Conservation (phyloP, 192 early-diverging fungal species). For the Neocallimastix lanati region DNA sequence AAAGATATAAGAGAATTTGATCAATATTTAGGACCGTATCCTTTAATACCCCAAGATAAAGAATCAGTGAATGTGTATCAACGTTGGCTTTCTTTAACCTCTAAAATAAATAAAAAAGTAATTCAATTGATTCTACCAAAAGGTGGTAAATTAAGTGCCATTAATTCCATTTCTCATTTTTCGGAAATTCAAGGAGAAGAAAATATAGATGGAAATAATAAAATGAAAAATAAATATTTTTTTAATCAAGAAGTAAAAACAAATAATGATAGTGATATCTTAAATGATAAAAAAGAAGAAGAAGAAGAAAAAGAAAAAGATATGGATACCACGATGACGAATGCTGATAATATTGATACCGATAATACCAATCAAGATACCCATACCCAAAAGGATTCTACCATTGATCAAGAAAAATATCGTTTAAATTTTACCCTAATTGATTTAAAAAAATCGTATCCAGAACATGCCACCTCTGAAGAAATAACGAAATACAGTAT, state of each 20-base stretch:
- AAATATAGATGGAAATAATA: too few relatives aligned
- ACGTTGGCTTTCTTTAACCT: conserved; percentile 60
- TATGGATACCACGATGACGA: neutral
- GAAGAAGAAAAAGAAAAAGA: neutral
- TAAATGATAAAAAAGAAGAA: neutral
- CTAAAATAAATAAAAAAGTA: conserved; percentile 34
- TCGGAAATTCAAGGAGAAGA: conserved; percentile 21
- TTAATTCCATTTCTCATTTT: conserved; percentile 37
- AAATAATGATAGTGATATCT: neutral
- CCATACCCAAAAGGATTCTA: neutral
- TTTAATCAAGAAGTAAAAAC: neutral
- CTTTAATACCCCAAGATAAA: conserved; percentile 24
- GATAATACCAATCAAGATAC: neutral
- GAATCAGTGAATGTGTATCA: conserved; percentile 34
- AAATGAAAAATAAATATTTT: too few relatives aligned
- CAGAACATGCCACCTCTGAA: conserved; percentile 37
- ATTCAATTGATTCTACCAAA: conserved; percentile 24
- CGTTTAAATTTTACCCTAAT: conserved; percentile 43
- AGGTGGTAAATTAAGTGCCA: conserved; percentile 15
- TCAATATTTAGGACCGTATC: conserved; percentile 62
- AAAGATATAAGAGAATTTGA: conserved; percentile 65
- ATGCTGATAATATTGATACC: neutral
- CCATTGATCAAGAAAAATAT: conserved; percentile 1
- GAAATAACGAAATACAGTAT: conserved; percentile 58
- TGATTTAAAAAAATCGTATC: conserved; percentile 69